Base-by-base conservation (phyloP, 208 protist genomes). In the Eutreptiella sp. region DNA sequence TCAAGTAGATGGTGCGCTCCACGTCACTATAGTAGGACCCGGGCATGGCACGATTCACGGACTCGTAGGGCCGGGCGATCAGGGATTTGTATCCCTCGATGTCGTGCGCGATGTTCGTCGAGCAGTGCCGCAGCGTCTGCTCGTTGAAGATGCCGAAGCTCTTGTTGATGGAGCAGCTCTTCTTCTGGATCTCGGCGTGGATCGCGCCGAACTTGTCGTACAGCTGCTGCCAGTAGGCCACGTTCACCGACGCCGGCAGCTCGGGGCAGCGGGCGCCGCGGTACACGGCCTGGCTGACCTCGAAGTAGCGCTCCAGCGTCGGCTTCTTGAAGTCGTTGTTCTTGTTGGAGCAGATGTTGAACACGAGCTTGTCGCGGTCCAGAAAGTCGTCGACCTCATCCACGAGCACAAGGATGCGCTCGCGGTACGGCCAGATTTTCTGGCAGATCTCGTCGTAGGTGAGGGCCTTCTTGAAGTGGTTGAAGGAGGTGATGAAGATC, bases 301-400 rank as follows among this genome's bases (percentile, higher is more conserved):
- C 53, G 28, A 36, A 60, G 38, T 60, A 60, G 26, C n/a, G 38
- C 53, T 46, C 53, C 28, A 60, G 53, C 38, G 53, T 60, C 24
- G 38, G 1, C 26, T 45, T 42, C 19, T 31, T 14, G 28, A 60
- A 60, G n/a, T 11, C 19, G 53, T 60, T 60, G 21, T 5, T 14
- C 53, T 60, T 60, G 53, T 60, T 60, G 36, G 53, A 60, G 53
- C 53, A 60, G 53, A 60, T 60, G 53, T 60, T 60, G 53, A 60
- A 60, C 27, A 60, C 53, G 24, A 60, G 53, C 53, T 60, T 60
- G 53, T 60, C 53, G n/a, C 38, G 38, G 38, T 60, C 53, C 27
- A 60, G 53, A 23, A 60, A 60, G 53, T 60, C 53, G 38, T 60
- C 53, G 4, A 60, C 38, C 53, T 60, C 53, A 41, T 60, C 53